phyloP scores from a whole-genome alignment of 345 rosid species.

The Brassica napus region DNA sequence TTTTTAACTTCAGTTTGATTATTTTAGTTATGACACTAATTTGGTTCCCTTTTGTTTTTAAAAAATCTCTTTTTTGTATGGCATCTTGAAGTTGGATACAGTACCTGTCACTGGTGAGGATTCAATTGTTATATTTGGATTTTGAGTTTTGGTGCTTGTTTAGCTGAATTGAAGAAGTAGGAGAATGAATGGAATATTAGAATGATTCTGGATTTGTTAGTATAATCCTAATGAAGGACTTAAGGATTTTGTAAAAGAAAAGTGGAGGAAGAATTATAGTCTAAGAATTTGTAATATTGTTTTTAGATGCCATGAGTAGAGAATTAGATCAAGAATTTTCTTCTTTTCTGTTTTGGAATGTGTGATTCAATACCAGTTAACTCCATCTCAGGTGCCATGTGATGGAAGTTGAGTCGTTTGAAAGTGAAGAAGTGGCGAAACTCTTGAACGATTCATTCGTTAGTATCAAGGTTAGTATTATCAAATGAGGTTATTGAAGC shows the following conservation, averaged over 20 bases:
- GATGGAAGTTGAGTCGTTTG: conserved; percentile 95
- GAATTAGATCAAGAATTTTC: background rate
- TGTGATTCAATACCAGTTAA: background rate
- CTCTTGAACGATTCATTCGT: conserved; percentile 75
- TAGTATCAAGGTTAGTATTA: conserved; percentile 68
- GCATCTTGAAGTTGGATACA: conserved; percentile 84
- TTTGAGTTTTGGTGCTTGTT: background rate
- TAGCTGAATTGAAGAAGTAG: background rate
- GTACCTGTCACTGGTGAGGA: conserved; percentile 97
- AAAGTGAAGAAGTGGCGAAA: conserved; percentile 74
- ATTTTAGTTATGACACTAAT: conserved; percentile 14
- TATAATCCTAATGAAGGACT: background rate
- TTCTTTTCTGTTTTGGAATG: background rate
- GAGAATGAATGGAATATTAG: background rate
- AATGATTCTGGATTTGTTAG: background rate
- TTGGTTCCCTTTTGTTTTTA: conserved; percentile 19
- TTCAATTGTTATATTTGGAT: background rate
- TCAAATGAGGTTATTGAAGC: no score
- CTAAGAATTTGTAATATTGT: background rate
- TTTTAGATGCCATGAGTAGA: background rate
- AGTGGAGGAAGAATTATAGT: background rate
- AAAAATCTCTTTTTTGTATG: conserved; percentile 28
- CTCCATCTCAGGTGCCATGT: conserved; percentile 80
- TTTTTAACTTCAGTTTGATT: background rate
- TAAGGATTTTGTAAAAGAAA: background rate